phyloP scores from a whole-genome alignment of 75 land plant species.

The Cupressus sempervirens region DNA sequence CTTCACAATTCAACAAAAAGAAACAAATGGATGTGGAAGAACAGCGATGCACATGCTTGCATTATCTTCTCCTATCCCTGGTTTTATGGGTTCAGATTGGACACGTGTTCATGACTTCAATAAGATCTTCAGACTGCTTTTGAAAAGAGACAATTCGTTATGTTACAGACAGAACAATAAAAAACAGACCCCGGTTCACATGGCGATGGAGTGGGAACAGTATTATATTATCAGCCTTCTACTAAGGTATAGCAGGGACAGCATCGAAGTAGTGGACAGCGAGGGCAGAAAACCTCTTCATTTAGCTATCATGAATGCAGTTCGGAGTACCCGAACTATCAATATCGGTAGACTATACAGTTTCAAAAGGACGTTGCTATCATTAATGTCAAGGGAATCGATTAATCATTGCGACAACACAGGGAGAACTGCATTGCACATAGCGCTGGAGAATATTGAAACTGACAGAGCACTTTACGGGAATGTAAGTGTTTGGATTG shows the following conservation, averaged over 20 bases:
- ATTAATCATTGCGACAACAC: background rate
- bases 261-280: background rate
- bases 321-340: too few species aligned
- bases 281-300: background rate
- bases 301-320: background rate
- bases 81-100: too few species aligned
- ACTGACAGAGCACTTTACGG: background rate
- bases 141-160: background rate
- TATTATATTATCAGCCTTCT: background rate
- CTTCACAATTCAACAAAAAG: too few species aligned
- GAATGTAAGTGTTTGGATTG: background rate
- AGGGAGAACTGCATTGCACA: background rate
- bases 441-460: background rate
- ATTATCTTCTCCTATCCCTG: background rate
- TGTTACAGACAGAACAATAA: background rate
- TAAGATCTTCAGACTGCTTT: background rate
- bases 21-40: background rate
- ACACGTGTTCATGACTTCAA: too few species aligned
- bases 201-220: background rate
- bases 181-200: background rate
- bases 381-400: background rate
- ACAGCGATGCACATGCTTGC: background rate
- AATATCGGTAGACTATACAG: background rate
- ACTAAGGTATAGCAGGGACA: background rate
- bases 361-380: background rate